phyloP scores from a whole-genome alignment of 306 rosid species.

The Arachis stenosperma region DNA sequence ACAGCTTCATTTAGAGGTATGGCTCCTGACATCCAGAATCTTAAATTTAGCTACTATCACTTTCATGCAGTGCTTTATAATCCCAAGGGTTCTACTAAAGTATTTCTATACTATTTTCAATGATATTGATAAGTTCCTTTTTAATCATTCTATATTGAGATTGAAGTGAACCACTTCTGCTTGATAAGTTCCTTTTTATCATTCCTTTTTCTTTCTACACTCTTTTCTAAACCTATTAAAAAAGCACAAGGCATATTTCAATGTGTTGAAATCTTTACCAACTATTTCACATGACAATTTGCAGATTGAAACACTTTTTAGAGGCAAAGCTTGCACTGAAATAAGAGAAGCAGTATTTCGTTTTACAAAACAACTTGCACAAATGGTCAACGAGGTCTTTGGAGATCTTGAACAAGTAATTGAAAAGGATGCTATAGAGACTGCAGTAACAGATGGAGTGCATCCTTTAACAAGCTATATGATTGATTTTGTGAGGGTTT shows the following conservation, averaged over 20 bases:
- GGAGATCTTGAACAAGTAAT: constrained; percentile 99
- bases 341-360: constrained; percentile 81
- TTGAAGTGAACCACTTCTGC: no score
- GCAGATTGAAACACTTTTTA: constrained; percentile 84
- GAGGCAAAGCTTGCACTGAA: constrained; percentile 80
- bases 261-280: constrained; percentile 30
- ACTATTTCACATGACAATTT: constrained; percentile 33
- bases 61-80: constrained; percentile 4
- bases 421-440: constrained; percentile 93
- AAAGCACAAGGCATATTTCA: constrained; percentile 1
- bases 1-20: constrained; percentile 96
- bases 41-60: constrained; percentile 8
- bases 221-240: no score
- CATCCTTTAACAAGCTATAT: constrained; percentile 99
- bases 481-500: constrained; percentile 92
- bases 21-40: constrained; percentile 29
- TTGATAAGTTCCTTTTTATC: no score
- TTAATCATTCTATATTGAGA: not conserved
- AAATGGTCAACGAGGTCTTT: constrained; percentile 87
- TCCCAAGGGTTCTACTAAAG: constrained; percentile 1
- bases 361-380: constrained; percentile 90
- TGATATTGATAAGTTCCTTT: not conserved
- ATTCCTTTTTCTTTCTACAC: no score
- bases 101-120: constrained; percentile 13
- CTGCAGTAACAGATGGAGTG: constrained; percentile 96